A percentile compares a stretch with the other conserved stretches of the same genome.
Evolutionary conservation across 2,329 filamentous ascomycete genomes (phyloP).

Genomic region (Paraphoma chrysanthemicola): DNA sequence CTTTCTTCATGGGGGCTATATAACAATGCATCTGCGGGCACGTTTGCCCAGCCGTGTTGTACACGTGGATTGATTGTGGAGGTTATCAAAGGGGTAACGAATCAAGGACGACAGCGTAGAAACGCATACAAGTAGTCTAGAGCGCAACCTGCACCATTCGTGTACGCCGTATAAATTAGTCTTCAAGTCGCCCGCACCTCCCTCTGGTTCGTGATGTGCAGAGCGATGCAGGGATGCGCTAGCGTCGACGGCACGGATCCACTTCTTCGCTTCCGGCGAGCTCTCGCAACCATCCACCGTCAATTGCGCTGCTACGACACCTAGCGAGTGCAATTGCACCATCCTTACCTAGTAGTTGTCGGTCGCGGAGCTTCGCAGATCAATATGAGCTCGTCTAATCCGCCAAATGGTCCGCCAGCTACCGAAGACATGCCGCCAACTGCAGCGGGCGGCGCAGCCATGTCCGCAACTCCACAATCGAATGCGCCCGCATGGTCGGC

Average conservation of each 20-base stretch:
- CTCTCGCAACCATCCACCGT: background rate
- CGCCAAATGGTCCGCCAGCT: slow-evolving; percentile 9
- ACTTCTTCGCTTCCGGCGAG: slow-evolving; percentile 5
- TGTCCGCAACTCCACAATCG: slow-evolving; percentile 23
- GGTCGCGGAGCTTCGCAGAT: slow-evolving; percentile 16
- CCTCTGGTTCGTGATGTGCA: background rate
- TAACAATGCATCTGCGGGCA: too few species aligned
- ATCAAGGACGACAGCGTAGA: too few species aligned
- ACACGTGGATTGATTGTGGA: too few species aligned
- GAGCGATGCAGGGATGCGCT: background rate
- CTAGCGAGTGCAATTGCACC: slow-evolving; percentile 3
- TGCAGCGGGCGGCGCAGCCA: slow-evolving; percentile 22
- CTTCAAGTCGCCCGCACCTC: background rate
- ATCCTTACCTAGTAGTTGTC: slow-evolving; percentile 10
- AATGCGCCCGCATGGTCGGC: slow-evolving; percentile 35
- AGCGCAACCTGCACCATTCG: too few species aligned
- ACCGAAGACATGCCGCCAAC: slow-evolving; percentile 9
- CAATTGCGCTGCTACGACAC: slow-evolving; percentile 1
- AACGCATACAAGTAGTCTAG: too few species aligned
- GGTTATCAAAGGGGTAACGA: too few species aligned
- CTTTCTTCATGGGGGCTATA: background rate
- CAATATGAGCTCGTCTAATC: slow-evolving; percentile 27
- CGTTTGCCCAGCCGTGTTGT: too few species aligned
- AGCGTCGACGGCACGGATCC: slow-evolving; percentile 1
- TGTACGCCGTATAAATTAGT: too few species aligned